These are phyloP conservation scores for Chalciporus sphaerocephalus DNA, from an alignment of 768 basidiomycete species.

Conservation along the genomic window DNA sequence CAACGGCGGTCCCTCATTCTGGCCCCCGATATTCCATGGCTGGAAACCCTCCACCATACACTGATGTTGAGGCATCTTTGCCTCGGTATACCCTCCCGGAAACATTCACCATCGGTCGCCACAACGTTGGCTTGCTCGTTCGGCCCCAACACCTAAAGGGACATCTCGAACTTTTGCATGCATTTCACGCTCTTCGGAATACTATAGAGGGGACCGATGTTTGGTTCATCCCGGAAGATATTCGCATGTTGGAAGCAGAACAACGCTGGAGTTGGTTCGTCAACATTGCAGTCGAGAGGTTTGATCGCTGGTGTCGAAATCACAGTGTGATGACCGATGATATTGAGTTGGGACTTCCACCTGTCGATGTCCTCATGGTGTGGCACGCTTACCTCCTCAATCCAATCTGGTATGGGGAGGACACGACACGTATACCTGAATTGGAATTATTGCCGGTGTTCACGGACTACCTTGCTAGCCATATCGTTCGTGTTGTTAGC, in stretches of 20 bases:
- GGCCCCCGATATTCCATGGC: background rate
- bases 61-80: background rate
- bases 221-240: constrained; percentile 7
- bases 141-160: constrained; percentile 25
- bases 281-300: constrained; percentile 36
- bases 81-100: constrained; percentile 15
- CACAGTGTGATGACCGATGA: background rate
- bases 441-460: background rate
- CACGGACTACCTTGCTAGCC: constrained; percentile 5
- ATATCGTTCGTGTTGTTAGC: constrained; percentile 9
- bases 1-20: no score
- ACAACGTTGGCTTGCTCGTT: constrained; percentile 13
- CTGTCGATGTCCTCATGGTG: constrained; percentile 39
- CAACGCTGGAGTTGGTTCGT: constrained; percentile 39
- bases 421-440: constrained; percentile 1
- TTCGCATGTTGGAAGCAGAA: constrained; percentile 19
- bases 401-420: constrained; percentile 31
- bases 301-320: constrained; percentile 32
- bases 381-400: constrained; percentile 40
- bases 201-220: constrained; percentile 18
- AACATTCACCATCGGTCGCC: constrained; percentile 11
- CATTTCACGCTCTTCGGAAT: constrained; percentile 23
- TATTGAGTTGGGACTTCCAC: constrained; percentile 23
- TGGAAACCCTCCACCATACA: constrained; percentile 1
- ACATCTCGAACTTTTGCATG: constrained; percentile 28